Evolutionary conservation across 2,329 filamentous ascomycete genomes (phyloP), one percentile per base, ranked within the genome.

Genomic region (Curvularia sp.): DNA sequence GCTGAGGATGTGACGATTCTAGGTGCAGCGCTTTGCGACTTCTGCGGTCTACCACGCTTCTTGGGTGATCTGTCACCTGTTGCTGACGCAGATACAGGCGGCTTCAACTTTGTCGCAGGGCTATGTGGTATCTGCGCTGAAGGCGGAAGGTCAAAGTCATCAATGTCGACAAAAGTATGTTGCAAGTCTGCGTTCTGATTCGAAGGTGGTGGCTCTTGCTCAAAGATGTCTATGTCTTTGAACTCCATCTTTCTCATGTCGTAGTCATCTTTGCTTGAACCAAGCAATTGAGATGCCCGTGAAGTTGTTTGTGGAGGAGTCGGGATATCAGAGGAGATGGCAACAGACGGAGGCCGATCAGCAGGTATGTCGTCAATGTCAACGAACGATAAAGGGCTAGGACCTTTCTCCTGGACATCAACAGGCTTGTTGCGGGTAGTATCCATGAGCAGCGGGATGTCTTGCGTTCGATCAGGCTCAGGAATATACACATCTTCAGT

Each of bases 391-490:
- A 53, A 39, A 2, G 30, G 35, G 7, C 39, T 44, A 8, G 55
- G 51, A 4, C 13, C 28, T 4, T 44, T 44, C 5, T 57, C 52
- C 1, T 1, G 33, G 3, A 39, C n/a, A 1, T 24, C 50, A 12
- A 57, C 55, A 6, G 57, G 38, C 28, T 53, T 47, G 10, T 64
- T 62, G 26, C 48, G 20, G 15, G 58, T 55, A 18, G 60, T 53
- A 41, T 71, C 68, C 61, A 74, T 68, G 2, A 71, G 65, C 4
- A 76, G 55, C 10, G 70, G 67, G 9, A 71, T 55, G n/a, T 75
- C 69, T 51, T 73, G 66, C 3, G 70, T 72, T 24, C 69, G 66
- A 53, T 74, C 73, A 9, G 72, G 70, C 38, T 72, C 69, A 1
- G 71, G 69, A 31, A 75, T 65, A 46, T 70, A 71, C 12, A 74